These are phyloP conservation scores for Penicillium frequentans DNA, from an alignment of 2,329 filamentous ascomycete genomes.

Conservation along the genomic window DNA sequence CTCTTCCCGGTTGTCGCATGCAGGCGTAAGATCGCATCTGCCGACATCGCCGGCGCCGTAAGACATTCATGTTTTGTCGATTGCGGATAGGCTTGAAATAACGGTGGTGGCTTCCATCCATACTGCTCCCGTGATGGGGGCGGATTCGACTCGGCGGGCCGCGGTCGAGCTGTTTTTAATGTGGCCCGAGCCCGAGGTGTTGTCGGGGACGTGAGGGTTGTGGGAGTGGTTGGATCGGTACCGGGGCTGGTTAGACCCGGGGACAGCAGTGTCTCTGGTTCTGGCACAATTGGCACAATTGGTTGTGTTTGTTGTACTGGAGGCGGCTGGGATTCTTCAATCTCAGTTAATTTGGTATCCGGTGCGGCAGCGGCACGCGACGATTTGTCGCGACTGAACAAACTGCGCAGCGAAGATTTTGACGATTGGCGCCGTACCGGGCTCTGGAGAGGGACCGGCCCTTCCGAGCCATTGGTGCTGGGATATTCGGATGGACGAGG, in stretches of 20 bases:
- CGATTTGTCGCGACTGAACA: slow-evolving; percentile 40
- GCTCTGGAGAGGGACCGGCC: slow-evolving; percentile 33
- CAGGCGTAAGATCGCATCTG: slow-evolving; percentile 67
- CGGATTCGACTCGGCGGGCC: slow-evolving; percentile 23
- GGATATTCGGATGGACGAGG: slow-evolving; percentile 34
- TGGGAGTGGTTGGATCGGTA: slow-evolving; percentile 26
- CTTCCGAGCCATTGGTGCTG: slow-evolving; percentile 25
- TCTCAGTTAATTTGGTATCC: slow-evolving; percentile 32
- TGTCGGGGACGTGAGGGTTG: slow-evolving; percentile 25
- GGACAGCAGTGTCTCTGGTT: slow-evolving; percentile 25
- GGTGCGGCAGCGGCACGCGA: slow-evolving; percentile 21
- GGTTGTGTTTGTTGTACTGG: slow-evolving; percentile 1
- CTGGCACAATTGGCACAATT: slow-evolving; percentile 7
- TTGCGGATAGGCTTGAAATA: slow-evolving; percentile 87
- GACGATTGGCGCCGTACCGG: slow-evolving; percentile 37
- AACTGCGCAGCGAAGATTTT: slow-evolving; percentile 36
- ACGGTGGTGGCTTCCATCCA: slow-evolving; percentile 67
- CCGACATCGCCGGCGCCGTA: slow-evolving; percentile 64
- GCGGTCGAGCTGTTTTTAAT: slow-evolving; percentile 23
- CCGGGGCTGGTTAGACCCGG: slow-evolving; percentile 27
- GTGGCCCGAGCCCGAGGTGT: slow-evolving; percentile 18
- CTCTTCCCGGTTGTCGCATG: slow-evolving; percentile 34
- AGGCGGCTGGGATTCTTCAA: slow-evolving; percentile 29
- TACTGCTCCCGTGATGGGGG: slow-evolving; percentile 25
- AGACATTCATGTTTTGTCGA: slow-evolving; percentile 73